Conservation (phyloP, 768 basidiomycete genomes). For the Xerocomellus chrysenteron region DNA sequence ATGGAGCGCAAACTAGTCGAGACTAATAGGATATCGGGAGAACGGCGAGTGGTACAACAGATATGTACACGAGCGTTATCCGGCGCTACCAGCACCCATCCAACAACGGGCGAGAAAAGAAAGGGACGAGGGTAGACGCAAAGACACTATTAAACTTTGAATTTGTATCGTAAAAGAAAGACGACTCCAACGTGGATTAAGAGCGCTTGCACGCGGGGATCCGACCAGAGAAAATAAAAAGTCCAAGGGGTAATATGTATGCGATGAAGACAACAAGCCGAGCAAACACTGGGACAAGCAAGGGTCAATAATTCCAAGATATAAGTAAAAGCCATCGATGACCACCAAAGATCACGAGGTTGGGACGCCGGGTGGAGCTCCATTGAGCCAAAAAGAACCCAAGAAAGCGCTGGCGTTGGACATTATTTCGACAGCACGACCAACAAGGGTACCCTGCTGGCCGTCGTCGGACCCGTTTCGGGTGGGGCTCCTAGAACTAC, state of each 20-base stretch:
- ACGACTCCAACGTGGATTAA: neutral
- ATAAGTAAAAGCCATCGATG: slow-evolving; percentile 25
- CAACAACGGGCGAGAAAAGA: slow-evolving; percentile 1
- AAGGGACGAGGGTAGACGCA: slow-evolving; percentile 9
- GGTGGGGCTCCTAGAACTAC: slow-evolving; percentile 25
- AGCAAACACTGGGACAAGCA: slow-evolving; percentile 14
- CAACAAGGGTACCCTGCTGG: slow-evolving; percentile 46
- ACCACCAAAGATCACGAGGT: slow-evolving; percentile 15
- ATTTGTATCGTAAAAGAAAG: slow-evolving; percentile 24
- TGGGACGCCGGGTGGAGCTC: slow-evolving; percentile 20
- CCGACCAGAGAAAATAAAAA: slow-evolving; percentile 9
- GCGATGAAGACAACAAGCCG: slow-evolving; percentile 1
- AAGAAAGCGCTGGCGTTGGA: slow-evolving; percentile 76
- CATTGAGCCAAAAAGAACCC: slow-evolving; percentile 55
- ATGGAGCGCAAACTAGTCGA: neutral
- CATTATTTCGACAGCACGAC: slow-evolving; percentile 75
- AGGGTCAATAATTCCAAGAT: slow-evolving; percentile 31
- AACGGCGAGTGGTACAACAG: slow-evolving; percentile 27
- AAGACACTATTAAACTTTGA: slow-evolving; percentile 25
- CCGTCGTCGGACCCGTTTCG: slow-evolving; percentile 26
- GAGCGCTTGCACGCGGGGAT: slow-evolving; percentile 9
- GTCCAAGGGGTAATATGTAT: slow-evolving; percentile 32
- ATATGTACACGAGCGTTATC: slow-evolving; percentile 21
- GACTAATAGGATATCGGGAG: slow-evolving; percentile 21
- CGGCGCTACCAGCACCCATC: slow-evolving; percentile 10